Base-by-base conservation (phyloP, 345 rosid species). In the Conringia planisiliqua region DNA sequence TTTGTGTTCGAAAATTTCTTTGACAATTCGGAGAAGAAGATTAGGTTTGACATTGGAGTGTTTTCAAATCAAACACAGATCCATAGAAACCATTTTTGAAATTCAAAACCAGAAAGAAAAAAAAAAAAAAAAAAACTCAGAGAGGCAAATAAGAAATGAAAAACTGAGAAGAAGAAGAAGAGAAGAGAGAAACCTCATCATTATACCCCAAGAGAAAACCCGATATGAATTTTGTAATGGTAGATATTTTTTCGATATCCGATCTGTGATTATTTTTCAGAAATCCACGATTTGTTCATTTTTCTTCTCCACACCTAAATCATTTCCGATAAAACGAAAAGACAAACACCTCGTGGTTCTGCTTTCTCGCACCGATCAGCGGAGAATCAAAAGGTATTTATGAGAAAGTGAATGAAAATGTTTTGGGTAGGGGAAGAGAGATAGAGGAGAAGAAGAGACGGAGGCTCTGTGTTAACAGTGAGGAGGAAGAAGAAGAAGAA, bases 171-270 rank as follows among this genome's bases (percentile, higher is more conserved):
- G 63, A 46, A 47, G 46, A 64, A 47, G 62, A 57, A 43, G 57
- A 32, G 52, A 39, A 36, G 56, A 66, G 29, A 78, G 68, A 59
- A 71, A 78, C 81, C 81, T 78, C 81, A 78, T 78, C 81, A 78
- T 78, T 78, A 72, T 71, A 72, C 81, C 73, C 57, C 48, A 66
- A 58, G 72, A 56, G 38, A 29, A 66, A 71, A 72, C 58, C 42
- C 33, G 70, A 66, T 59, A 60, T 43, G 38, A 66, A 27, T 65
- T 66, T 26, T 52, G 14, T 40, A 32, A 67, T 50, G 73, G 68
- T 71, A 33, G 4, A 26, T 39, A n/a, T 62, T 62, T 46, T 9
- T 8, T 10, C 39, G 61, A 47, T 58, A 20, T 50, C 33, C 77
- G 81, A 72, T 78, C 77, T 72, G 64, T 66, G 39, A 58, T 58